phyloP scores from a whole-genome alignment of 768 basidiomycete genomes.

The Mycena alexandri region DNA sequence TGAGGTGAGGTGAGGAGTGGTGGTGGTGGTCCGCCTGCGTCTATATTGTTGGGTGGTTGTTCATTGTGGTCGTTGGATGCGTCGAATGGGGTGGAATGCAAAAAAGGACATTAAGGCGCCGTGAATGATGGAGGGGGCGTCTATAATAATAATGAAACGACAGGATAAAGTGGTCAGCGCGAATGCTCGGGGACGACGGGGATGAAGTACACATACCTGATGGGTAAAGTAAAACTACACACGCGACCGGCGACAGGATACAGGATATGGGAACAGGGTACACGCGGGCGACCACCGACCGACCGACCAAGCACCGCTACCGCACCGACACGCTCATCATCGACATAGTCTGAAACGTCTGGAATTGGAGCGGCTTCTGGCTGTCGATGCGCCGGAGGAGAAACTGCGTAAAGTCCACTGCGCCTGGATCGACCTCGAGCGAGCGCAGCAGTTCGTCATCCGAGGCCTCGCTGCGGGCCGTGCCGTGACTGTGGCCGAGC shows the following conservation, averaged over 20 bases:
- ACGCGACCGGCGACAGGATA: neutral
- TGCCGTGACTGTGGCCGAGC: conserved; percentile 13
- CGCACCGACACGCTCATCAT: conserved; percentile 38
- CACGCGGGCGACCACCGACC: neutral
- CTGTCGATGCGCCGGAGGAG: conserved; percentile 57
- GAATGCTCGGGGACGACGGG: too few species aligned
- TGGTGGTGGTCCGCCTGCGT: conserved; percentile 1
- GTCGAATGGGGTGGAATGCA: too few species aligned
- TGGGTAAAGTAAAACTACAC: too few species aligned
- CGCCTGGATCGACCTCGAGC: conserved; percentile 48
- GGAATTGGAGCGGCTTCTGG: conserved; percentile 48
- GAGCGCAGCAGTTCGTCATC: conserved; percentile 50
- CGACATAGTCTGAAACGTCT: conserved; percentile 38
- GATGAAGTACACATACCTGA: too few species aligned
- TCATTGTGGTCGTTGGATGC: too few species aligned
- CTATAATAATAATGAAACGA: too few species aligned
- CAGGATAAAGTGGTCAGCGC: too few species aligned
- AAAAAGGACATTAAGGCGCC: too few species aligned
- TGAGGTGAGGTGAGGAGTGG: conserved; percentile 7
- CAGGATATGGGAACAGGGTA: conserved; percentile 18
- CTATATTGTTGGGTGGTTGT: too few species aligned
- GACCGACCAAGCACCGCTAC: neutral
- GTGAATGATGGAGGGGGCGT: too few species aligned
- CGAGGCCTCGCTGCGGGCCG: conserved; percentile 42
- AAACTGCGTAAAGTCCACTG: conserved; percentile 56